Evolutionary conservation across 192 early-diverging fungal genomes (phyloP).

Genomic region (Linnemannia zychae): DNA sequence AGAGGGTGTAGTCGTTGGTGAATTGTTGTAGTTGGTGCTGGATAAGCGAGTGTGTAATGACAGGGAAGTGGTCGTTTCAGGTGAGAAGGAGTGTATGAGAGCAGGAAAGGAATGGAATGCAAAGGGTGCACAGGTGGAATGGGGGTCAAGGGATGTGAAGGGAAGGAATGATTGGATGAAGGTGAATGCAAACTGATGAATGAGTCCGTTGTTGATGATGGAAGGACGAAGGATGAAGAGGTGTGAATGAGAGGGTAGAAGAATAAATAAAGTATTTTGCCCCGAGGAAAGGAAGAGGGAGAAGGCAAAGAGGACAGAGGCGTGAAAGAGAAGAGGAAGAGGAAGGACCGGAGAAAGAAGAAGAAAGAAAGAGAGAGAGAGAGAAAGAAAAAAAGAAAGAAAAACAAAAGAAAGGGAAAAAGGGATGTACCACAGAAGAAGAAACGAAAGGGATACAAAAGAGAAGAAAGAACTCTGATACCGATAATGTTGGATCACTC

Average conservation of each 20-base stretch:
- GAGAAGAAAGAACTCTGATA: not conserved
- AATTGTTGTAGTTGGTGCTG: not conserved
- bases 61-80: conserved; percentile 5
- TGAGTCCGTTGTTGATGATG: too few relatives aligned
- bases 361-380: not conserved
- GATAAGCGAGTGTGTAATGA: not conserved
- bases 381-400: not conserved
- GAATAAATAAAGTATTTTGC: not conserved
- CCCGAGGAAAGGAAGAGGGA: not conserved
- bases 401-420: not conserved
- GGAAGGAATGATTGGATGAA: not conserved
- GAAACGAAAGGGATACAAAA: too few relatives aligned
- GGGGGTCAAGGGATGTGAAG: not conserved
- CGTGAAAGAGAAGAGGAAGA: conserved; percentile 3
- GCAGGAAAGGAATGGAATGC: not conserved
- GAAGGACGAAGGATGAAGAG: not conserved
- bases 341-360: not conserved
- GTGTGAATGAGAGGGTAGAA: not conserved
- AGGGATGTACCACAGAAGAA: not conserved
- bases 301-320: not conserved
- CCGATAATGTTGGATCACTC: not conserved
- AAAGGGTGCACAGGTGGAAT: conserved; percentile 1
- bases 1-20: not conserved
- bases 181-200: not conserved
- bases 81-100: not conserved